Conservation (phyloP, 106 monocot species). For the Gastrodia elata region DNA sequence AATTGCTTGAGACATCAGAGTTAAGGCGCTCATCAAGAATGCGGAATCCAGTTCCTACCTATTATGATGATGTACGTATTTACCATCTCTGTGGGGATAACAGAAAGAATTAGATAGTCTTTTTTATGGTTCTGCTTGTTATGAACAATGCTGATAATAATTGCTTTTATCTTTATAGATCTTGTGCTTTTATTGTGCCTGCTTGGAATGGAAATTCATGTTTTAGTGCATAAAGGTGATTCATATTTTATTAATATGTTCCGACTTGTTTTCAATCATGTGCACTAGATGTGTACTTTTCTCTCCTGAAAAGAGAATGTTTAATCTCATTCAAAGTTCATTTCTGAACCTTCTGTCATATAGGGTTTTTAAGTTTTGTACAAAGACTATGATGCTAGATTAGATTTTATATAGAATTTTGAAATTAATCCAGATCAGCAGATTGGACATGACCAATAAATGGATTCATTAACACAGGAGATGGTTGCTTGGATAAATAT, state of each 20-base stretch:
- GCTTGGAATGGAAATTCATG: too few relatives aligned
- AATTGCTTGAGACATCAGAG: constrained; percentile 4
- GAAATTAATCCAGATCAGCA: too few relatives aligned
- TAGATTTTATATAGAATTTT: too few relatives aligned
- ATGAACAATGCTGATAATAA: not conserved
- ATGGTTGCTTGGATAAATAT: too few relatives aligned
- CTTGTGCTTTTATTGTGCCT: not conserved
- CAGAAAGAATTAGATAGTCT: not conserved
- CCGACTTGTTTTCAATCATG: not conserved
- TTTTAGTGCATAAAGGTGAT: too few relatives aligned
- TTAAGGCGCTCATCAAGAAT: constrained; percentile 8
- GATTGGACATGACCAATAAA: too few relatives aligned
- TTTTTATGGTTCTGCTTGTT: not conserved
- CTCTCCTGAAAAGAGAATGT: not conserved
- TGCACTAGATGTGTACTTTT: not conserved
- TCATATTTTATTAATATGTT: not conserved
- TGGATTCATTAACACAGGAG: too few relatives aligned
- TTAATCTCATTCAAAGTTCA: too few relatives aligned
- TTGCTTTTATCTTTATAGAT: not conserved
- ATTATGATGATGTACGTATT: constrained; percentile 4
- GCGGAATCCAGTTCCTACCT: not conserved
- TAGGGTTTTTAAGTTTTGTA: too few relatives aligned
- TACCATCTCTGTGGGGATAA: not conserved
- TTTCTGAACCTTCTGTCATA: too few relatives aligned
- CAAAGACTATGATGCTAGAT: too few relatives aligned